Percentiles rank a stretch among this genome's conserved stretches.
phyloP scores from a whole-genome alignment of 2,329 filamentous ascomycete genomes.

The Cladosporium austrohemisphaericum region DNA sequence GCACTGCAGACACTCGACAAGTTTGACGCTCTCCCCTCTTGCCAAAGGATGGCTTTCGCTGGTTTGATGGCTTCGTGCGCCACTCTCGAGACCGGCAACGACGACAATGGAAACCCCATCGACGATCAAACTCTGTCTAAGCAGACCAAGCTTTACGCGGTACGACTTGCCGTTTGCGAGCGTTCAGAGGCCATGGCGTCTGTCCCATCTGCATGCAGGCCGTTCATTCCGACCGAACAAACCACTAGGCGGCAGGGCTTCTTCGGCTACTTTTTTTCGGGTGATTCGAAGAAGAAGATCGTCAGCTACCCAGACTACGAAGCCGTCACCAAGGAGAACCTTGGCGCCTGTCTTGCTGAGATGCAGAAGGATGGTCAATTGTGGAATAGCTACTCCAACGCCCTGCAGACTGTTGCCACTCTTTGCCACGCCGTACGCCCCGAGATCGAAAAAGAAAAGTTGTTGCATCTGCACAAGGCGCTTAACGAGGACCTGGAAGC shows the following conservation, averaged over 20 bases:
- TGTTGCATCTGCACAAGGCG: conserved; percentile 20
- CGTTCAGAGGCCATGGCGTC: conserved; percentile 50
- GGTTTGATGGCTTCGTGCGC: conserved; percentile 54
- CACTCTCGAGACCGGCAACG: conserved; percentile 34
- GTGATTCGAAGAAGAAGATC: conserved; percentile 16
- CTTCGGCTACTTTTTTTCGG: conserved; percentile 23
- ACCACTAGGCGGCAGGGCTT: conserved; percentile 29
- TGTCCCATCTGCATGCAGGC: conserved; percentile 50
- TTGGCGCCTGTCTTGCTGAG: conserved; percentile 52
- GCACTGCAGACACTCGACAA: conserved; percentile 44
- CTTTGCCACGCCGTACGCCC: conserved; percentile 60
- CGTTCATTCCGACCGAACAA: conserved; percentile 43
- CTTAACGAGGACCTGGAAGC: conserved; percentile 12
- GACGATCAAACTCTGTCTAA: conserved; percentile 37
- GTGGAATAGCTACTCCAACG: conserved; percentile 64
- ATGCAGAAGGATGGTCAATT: conserved; percentile 47
- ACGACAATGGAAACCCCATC: conserved; percentile 17
- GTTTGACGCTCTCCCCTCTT: conserved; percentile 47
- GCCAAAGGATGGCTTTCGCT: conserved; percentile 50
- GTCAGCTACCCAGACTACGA: conserved; percentile 23
- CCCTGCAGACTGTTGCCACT: conserved; percentile 56
- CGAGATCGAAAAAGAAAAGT: conserved; percentile 52
- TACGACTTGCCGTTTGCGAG: conserved; percentile 62
- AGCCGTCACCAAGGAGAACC: conserved; percentile 30
- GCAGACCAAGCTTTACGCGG: conserved; percentile 57